Base-by-base conservation (phyloP, 2,329 filamentous ascomycete genomes). In the Drechslerella coelobrocha region DNA sequence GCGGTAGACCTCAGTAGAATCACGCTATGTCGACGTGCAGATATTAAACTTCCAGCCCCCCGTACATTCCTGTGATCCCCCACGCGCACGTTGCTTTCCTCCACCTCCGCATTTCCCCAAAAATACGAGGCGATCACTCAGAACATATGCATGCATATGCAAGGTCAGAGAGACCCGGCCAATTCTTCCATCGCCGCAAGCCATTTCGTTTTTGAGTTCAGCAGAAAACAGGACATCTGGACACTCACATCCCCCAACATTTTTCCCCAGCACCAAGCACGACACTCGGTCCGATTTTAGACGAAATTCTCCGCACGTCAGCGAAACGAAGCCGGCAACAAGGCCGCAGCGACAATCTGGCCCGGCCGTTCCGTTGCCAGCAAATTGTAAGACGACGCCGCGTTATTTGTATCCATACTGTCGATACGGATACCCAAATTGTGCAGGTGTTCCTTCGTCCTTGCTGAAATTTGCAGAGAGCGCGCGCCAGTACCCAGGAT, bases 281-380 rank as follows among this genome's bases (percentile, higher is more conserved):
- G n/a, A 34, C 39, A n/a, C 21, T 29, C 8, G 34, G 50, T 41
- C 50, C 54, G 53, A 54, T 51, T 26, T 43, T 52, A 52, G 39
- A 56, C 57, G 51, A 61, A 62, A 69, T 26, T 17, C 48, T 55
- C 59, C 66, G 66, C 39, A 4, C n/a, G 19, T 56, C 43, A 72
- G 39, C 61, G 68, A 56, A 72, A 72, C 34, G 61, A 72, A 45
- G 56, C 61, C 19, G 68, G 68, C 12, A 97, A 85, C 79, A 99
- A 78, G 8, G 92, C 93, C 1, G 91, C 93, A 26, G 92, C 93
- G 72, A 97, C 87, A 76, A 93, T 89, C 19, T 86, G 84, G 4
- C 94, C 87, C 0, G 94, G 93, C 55, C 94, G 83, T 81, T 99
- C 94, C 17, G 92, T 97, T n/a, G 92, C 93, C 60, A 99, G 81